phyloP scores from a whole-genome alignment of 345 rosid species.

The Moringa oleifera region DNA sequence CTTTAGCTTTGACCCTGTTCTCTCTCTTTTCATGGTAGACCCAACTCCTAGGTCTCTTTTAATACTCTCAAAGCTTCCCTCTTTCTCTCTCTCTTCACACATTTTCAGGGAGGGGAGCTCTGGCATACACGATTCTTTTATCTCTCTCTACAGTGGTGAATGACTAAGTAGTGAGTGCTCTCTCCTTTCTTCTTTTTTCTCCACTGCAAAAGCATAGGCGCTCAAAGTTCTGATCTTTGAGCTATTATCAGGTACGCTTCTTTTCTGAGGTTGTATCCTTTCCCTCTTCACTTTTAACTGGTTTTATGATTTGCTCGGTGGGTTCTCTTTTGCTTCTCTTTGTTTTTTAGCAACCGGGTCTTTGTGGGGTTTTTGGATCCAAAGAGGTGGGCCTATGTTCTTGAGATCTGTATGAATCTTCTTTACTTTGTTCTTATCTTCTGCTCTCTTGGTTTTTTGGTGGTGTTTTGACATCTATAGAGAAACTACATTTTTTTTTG shows the following conservation, averaged over 20 bases:
- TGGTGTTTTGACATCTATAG: too few species aligned
- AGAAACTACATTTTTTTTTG: too few species aligned
- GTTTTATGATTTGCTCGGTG: constrained; percentile 1
- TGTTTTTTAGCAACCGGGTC: constrained; percentile 43
- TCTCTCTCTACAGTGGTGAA: constrained; percentile 31
- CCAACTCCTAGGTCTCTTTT: constrained; percentile 16
- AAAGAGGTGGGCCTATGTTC: constrained; percentile 20
- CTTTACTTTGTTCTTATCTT: constrained; percentile 21
- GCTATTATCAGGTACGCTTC: constrained; percentile 14
- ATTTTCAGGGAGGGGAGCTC: constrained; percentile 38
- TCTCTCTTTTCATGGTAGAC: constrained; percentile 44
- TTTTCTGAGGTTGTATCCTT: constrained; percentile 13
- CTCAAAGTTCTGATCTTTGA: constrained; percentile 35
- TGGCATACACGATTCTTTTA: constrained; percentile 16
- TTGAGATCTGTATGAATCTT: constrained; percentile 43
- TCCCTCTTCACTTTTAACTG: constrained; percentile 20
- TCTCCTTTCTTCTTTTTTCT: constrained; percentile 19
- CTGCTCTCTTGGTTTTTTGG: background rate
- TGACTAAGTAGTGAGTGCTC: constrained; percentile 22
- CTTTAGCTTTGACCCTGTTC: constrained; percentile 47
- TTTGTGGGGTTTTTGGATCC: constrained; percentile 31
- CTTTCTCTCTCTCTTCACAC: constrained; percentile 28
- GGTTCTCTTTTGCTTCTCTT: constrained; percentile 14
- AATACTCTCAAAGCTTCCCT: constrained; percentile 2
- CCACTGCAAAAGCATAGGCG: constrained; percentile 12